A percentile compares a stretch with the other conserved stretches of the same genome.
These are phyloP conservation scores for Brassica carinata DNA, from an alignment of 345 rosid species.

Conservation along the genomic window DNA sequence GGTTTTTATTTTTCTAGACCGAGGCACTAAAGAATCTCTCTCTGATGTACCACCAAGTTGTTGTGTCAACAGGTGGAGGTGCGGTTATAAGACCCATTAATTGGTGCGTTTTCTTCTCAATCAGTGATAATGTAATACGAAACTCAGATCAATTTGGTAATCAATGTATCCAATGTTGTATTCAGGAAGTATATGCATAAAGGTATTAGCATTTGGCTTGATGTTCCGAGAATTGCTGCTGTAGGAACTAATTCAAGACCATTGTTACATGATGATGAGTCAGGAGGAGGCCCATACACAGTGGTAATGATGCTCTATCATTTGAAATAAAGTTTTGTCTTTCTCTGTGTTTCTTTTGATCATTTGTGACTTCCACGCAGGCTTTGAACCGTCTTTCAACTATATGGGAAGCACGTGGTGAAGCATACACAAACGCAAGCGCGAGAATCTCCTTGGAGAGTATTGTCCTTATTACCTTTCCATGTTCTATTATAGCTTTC, in stretches of 20 bases:
- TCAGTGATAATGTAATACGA: background rate
- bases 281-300: conserved; percentile 73
- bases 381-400: conserved; percentile 68
- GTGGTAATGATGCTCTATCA: conserved; percentile 41
- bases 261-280: conserved; percentile 67
- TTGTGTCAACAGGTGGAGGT: conserved; percentile 98
- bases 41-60: conserved; percentile 49
- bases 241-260: conserved; percentile 93
- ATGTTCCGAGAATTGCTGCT: conserved; percentile 95
- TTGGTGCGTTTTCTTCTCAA: conserved; percentile 53
- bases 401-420: conserved; percentile 66
- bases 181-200: conserved; percentile 81
- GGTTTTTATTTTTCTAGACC: conserved; percentile 50
- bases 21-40: conserved; percentile 64
- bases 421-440: conserved; percentile 65
- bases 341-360: conserved; percentile 9
- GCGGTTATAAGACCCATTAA: conserved; percentile 72
- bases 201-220: conserved; percentile 89
- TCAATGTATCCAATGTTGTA: too few relatives aligned
- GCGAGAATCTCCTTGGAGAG: too few relatives aligned
- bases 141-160: too few relatives aligned
- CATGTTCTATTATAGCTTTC: too few relatives aligned
- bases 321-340: background rate
- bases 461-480: too few relatives aligned
- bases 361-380: conserved; percentile 37